Evolutionary conservation across 164 flowering plant species (phyloP).

Genomic region (Chimonanthus salicifolius): DNA sequence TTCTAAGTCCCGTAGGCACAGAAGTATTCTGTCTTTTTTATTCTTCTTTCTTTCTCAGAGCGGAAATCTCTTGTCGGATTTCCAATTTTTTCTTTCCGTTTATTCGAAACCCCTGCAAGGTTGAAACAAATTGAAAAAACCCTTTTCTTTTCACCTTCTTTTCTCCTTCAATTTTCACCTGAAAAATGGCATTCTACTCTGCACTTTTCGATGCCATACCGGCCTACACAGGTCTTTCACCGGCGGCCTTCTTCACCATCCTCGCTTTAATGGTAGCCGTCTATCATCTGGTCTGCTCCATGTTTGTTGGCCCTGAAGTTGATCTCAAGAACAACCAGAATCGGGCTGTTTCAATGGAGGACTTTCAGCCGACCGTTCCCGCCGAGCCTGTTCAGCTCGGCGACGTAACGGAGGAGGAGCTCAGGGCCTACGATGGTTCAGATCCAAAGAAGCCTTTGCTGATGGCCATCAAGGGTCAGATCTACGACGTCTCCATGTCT

Average conservation of each 20-base stretch:
- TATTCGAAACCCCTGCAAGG: too few relatives aligned
- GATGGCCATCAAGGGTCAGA: conserved; percentile 63
- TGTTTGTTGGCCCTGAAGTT: conserved; percentile 51
- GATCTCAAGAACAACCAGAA: not conserved
- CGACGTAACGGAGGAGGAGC: conserved; percentile 18
- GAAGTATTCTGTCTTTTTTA: too few relatives aligned
- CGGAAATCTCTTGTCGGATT: too few relatives aligned
- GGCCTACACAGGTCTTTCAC: conserved; percentile 57
- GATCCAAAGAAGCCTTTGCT: conserved; percentile 33
- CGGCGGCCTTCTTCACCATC: conserved; percentile 65
- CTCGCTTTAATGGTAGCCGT: conserved; percentile 42
- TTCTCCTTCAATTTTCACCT: not conserved
- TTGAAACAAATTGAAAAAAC: not conserved
- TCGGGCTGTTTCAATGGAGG: not conserved
- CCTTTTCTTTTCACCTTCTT: not conserved
- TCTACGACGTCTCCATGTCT: conserved; percentile 59
- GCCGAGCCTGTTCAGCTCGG: conserved; percentile 19
- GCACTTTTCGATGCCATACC: conserved; percentile 34
- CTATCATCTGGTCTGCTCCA: conserved; percentile 41
- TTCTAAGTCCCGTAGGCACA: too few relatives aligned
- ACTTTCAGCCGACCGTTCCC: not conserved
- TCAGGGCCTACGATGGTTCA: conserved; percentile 20
- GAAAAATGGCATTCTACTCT: conserved; percentile 31
- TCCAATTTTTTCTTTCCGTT: too few relatives aligned
- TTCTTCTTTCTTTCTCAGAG: too few relatives aligned